Evolutionary conservation across 306 rosid species (phyloP).

Genomic region (Cicer cuneatum): DNA sequence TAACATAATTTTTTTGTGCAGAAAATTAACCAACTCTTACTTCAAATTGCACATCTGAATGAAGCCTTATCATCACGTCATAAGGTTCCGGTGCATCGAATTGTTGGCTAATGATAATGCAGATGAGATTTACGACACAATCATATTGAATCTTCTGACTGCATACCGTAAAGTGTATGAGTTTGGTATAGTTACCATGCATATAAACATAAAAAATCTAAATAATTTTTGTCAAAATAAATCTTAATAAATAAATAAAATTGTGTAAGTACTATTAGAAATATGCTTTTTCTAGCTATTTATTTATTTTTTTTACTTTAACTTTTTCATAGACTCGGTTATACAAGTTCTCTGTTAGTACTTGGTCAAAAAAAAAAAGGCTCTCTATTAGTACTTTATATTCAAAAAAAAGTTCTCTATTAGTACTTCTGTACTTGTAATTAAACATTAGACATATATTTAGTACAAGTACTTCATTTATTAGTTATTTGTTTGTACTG

Average conservation of each 20-base stretch:
- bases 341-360: no score
- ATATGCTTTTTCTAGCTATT: no score
- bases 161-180: neutral
- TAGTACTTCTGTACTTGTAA: no score
- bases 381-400: no score
- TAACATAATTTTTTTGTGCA: conserved; percentile 36
- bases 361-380: no score
- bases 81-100: conserved; percentile 63
- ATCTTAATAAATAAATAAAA: neutral
- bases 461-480: no score
- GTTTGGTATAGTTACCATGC: neutral
- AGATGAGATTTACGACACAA: conserved; percentile 17
- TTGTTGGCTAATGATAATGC: conserved; percentile 33
- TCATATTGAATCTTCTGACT: neutral
- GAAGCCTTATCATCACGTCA: conserved; percentile 59
- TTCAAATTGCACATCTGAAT: conserved; percentile 63
- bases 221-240: neutral
- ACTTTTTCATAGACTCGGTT: no score
- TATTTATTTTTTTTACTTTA: no score
- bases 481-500: no score
- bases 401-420: no score
- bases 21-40: conserved; percentile 62
- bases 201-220: conserved; percentile 3
- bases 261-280: neutral
- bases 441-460: no score